Evolutionary conservation across 352 stramenopile species (phyloP).

Genomic region (Phytopythium helicoides): DNA sequence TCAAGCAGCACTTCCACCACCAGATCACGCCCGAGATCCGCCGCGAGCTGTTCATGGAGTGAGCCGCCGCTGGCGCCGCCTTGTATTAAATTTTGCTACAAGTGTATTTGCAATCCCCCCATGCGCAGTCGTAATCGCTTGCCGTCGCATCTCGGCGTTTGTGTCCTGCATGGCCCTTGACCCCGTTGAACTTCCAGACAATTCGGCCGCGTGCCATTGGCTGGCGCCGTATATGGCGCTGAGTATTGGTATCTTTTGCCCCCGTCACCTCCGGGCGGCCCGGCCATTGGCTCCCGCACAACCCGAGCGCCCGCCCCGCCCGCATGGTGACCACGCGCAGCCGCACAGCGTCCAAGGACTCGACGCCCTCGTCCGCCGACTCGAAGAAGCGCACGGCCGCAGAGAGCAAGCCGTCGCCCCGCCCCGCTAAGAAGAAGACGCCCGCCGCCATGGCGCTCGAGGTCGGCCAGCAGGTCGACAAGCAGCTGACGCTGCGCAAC

Average conservation of each 20-base stretch:
- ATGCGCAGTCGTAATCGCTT: not conserved
- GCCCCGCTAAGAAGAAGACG: constrained; percentile 44
- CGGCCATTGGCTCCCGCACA: too few species aligned
- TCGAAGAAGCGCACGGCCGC: constrained; percentile 26
- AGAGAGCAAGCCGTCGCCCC: constrained; percentile 16
- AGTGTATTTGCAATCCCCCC: not conserved
- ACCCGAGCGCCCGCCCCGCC: too few species aligned
- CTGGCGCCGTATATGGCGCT: too few species aligned
- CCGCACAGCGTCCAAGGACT: constrained; percentile 29
- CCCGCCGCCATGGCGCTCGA: constrained; percentile 44
- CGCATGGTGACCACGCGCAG: constrained; percentile 61
- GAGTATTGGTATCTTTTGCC: too few species aligned
- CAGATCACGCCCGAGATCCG: constrained; percentile 99
- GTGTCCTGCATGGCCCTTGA: too few species aligned
- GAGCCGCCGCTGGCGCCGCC: not conserved
- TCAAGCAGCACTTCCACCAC: constrained; percentile 91
- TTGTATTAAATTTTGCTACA: not conserved
- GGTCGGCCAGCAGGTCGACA: constrained; percentile 47
- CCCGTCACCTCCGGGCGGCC: too few species aligned
- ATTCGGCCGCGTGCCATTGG: too few species aligned
- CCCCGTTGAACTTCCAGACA: too few species aligned
- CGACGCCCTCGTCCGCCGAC: constrained; percentile 14
- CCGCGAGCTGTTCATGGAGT: constrained; percentile 93
- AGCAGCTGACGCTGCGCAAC: constrained; percentile 71
- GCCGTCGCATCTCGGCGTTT: too few species aligned